These are phyloP conservation scores for Cicer pinnatifidum DNA, from an alignment of 306 rosid species.

Conservation along the genomic window DNA sequence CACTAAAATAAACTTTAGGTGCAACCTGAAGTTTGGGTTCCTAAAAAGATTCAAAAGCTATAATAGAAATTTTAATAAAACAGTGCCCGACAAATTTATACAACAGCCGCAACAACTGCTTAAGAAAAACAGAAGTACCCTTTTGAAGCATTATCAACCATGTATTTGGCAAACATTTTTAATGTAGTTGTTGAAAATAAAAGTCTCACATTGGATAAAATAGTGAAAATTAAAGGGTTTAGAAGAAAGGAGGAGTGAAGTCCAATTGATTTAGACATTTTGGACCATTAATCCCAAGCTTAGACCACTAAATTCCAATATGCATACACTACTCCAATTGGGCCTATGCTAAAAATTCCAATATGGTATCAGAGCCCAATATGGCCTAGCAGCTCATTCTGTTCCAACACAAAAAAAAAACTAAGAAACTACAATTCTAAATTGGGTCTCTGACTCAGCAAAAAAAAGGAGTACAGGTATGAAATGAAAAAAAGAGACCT, in stretches of 20 bases:
- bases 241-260: background rate
- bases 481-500: too few species aligned
- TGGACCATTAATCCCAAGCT: background rate
- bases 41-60: constrained; percentile 24
- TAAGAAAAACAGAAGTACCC: background rate
- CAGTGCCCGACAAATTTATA: background rate
- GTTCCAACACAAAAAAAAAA: too few species aligned
- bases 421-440: too few species aligned
- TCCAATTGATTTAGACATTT: background rate
- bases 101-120: constrained; percentile 17
- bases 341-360: background rate
- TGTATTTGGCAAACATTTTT: constrained; percentile 5
- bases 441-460: too few species aligned
- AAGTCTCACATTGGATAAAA: background rate
- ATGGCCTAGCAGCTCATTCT: too few species aligned
- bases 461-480: too few species aligned
- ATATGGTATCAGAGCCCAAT: too few species aligned
- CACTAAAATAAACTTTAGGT: background rate
- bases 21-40: constrained; percentile 14
- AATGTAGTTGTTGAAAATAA: background rate
- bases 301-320: background rate
- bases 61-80: constrained; percentile 21
- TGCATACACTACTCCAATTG: background rate
- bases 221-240: background rate
- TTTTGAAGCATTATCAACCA: constrained; percentile 5